Base-by-base conservation (phyloP, 2,329 filamentous ascomycete genomes). In the Ophiocordyceps polyrhachis-furcata region DNA sequence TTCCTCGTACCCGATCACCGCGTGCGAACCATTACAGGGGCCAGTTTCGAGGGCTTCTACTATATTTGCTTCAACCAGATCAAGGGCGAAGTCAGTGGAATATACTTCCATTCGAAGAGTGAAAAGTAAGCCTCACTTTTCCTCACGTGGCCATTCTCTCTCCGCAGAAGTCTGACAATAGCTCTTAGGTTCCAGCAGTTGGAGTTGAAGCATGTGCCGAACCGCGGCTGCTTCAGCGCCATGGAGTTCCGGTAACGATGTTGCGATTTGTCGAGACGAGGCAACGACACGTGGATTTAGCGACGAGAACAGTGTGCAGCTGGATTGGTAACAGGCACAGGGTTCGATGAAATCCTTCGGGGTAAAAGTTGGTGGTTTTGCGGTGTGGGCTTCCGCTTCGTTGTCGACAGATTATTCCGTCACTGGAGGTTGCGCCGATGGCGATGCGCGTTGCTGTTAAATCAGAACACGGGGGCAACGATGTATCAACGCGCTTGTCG, bases 61-160 rank as follows among this genome's bases (percentile, higher is more conserved):
- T 98, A 98, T 58, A 96, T 98, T 52, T 95, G 88, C 66, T 96
- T 96, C 67, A 94, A 96, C 61, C 89, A 96, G 63, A 68, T 86
- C 43, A 75, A 80, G 50, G 91, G 89, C 8, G 80, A 74, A 50
- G 83, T 98, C 38, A 88, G 79, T 56, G 91, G 91, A 17, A 94
- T 96, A 47, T 98, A 98, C 64, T 98, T 94, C 61, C 91, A 98
- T 65, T 83, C 85, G 13, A 94, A 93, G 67, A 96, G 88, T 65
- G 89, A 96, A 67, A 94, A 89, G 85, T 95, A 64, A 65, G 83
- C 28, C 74, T 19, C 28, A 23, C 11, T 6, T 5, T 8, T 44
- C 17, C 14, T n/a, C n/a, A 19, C 14, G 7, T n/a, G 2, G 4
- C 13, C 17, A 12, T 20, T 17, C 4, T 29, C 6, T 21, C 7